Evolutionary conservation across 176 grass and related monocot genomes (phyloP).

Genomic region (Hordeum marinum): DNA sequence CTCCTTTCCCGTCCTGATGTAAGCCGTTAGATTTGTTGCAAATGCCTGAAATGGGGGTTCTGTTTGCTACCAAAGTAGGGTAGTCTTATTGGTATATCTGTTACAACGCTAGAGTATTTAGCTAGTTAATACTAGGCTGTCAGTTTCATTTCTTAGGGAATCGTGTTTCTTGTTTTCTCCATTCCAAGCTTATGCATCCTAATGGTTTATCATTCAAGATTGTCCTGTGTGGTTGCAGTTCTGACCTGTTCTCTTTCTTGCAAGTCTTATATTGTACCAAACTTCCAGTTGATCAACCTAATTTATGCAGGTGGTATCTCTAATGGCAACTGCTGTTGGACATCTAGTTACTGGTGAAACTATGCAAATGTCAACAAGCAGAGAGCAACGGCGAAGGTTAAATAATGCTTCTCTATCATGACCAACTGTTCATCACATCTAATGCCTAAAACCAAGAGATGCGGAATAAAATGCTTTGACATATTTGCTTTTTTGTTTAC

Average conservation of each 20-base stretch:
- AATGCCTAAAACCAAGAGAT: background rate
- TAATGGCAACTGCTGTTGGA: conserved; percentile 83
- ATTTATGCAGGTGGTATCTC: conserved; percentile 71
- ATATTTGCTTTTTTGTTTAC: conserved; percentile 2
- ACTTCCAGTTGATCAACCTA: conserved; percentile 5
- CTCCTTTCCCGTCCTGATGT: background rate
- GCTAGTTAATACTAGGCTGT: background rate
- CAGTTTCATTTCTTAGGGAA: background rate
- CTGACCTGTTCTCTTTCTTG: background rate
- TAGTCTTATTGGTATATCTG: background rate
- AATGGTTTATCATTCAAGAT: background rate
- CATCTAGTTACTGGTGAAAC: conserved; percentile 98
- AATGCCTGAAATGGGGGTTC: background rate
- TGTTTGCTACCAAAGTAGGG: background rate
- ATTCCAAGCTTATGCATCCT: background rate
- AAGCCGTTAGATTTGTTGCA: background rate
- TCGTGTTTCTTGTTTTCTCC: background rate
- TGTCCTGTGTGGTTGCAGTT: background rate
- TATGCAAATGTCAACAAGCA: conserved; percentile 87
- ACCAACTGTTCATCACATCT: background rate
- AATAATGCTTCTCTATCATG: background rate
- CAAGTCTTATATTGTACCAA: background rate
- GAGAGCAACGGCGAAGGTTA: conserved; percentile 80
- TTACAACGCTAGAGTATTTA: background rate
- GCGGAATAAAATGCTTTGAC: conserved; percentile 2